A percentile compares a stretch with the other conserved stretches of the same genome.
Evolutionary conservation across 495 filamentous ascomycete species (phyloP).

Genomic region (Sordaria brevicollis): DNA sequence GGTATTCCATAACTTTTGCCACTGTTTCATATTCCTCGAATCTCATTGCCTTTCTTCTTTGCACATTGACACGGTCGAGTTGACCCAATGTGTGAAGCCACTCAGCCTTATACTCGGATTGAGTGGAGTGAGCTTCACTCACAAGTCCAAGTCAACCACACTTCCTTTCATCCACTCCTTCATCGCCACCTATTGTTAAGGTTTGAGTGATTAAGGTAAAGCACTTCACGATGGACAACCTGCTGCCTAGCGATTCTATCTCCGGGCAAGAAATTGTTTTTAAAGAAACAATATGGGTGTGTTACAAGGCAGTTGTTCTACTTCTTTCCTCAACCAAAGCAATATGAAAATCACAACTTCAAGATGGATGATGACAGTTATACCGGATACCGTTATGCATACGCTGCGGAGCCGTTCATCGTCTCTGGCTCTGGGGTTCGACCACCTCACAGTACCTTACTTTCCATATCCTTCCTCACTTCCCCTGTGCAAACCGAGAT

Average conservation of each 20-base stretch:
- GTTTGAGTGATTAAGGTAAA: not conserved
- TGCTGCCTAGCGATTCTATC: not conserved
- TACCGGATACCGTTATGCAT: not conserved
- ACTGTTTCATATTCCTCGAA: conserved; percentile 12
- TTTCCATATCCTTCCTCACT: not conserved
- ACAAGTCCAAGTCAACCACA: not conserved
- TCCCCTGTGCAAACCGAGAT: not conserved
- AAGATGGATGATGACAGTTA: not conserved
- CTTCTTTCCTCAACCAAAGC: not conserved
- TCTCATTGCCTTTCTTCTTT: not conserved
- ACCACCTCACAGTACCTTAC: not conserved
- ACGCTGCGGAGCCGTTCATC: not conserved
- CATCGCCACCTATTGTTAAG: not conserved
- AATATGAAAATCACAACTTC: not conserved
- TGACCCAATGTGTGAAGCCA: not conserved
- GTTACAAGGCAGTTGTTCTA: not conserved
- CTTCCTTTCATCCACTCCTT: not conserved
- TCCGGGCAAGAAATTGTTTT: not conserved
- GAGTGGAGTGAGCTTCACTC: not conserved
- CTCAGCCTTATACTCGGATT: not conserved
- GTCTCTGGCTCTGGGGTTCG: not conserved
- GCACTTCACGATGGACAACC: not conserved
- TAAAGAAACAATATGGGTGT: not conserved
- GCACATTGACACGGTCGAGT: not conserved
- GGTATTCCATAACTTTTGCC: not conserved